phyloP scores from a whole-genome alignment of 1,284 basidiomycete genomes.

The Mycosarcoma mackinlayi region DNA sequence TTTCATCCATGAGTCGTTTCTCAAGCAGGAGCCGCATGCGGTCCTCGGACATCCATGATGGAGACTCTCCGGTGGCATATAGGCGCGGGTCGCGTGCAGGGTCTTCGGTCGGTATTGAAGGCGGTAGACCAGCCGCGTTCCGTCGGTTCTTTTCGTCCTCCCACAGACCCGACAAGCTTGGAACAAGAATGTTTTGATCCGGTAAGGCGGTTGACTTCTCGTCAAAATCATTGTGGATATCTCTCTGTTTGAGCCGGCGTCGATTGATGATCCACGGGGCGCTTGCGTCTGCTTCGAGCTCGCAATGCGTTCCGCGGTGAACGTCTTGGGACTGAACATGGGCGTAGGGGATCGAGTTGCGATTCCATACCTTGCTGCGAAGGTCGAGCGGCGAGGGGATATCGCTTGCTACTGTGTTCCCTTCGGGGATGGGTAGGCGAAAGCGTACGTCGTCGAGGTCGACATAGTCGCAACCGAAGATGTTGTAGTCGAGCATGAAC shows the following conservation, averaged over 20 bases:
- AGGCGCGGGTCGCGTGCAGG: conserved; percentile 45
- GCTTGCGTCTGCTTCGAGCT: conserved; percentile 84
- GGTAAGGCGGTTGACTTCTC: conserved; percentile 16
- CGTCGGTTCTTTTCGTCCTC: conserved; percentile 87
- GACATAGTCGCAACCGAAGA: conserved; percentile 93
- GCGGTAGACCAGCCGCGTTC: conserved; percentile 47
- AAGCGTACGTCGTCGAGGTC: conserved; percentile 74
- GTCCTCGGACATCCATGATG: conserved; percentile 66
- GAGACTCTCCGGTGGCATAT: conserved; percentile 42
- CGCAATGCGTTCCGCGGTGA: conserved; percentile 74
- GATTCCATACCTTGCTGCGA: conserved; percentile 38
- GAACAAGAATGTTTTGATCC: conserved; percentile 78
- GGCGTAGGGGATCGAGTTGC: conserved; percentile 33
- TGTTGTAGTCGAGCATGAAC: conserved; percentile 93
- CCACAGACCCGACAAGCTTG: conserved; percentile 91
- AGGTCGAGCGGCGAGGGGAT: conserved; percentile 17
- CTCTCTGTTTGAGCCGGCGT: conserved; percentile 75
- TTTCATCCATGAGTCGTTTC: conserved; percentile 68
- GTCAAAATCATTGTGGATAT: conserved; percentile 76
- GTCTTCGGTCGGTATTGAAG: conserved; percentile 50
- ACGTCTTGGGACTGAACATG: conserved; percentile 41
- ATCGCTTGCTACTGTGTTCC: conserved; percentile 20
- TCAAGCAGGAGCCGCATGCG: conserved; percentile 64
- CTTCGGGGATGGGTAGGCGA: conserved; percentile 71
- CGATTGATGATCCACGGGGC: conserved; percentile 89